Evolutionary conservation across 345 rosid genomes (phyloP).

Genomic region (Ricinus communis): DNA sequence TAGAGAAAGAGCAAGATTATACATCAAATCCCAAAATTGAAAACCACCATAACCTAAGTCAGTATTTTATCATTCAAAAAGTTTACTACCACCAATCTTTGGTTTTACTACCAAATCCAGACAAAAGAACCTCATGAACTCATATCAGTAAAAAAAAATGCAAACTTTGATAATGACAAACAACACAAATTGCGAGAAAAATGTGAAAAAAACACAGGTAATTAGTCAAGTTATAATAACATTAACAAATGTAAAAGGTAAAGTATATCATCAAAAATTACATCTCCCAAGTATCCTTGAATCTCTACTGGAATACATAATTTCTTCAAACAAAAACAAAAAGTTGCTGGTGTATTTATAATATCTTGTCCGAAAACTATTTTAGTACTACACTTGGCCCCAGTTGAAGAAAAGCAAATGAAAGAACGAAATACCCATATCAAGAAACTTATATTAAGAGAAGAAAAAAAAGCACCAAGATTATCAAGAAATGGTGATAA

Average conservation of each 20-base stretch:
- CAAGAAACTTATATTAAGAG: neutral
- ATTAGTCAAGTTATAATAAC: too few relatives aligned
- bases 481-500: neutral
- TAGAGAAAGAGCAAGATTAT: neutral
- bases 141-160: neutral
- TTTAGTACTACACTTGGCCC: neutral
- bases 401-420: neutral
- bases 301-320: too few relatives aligned
- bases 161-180: too few relatives aligned
- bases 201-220: too few relatives aligned
- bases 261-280: too few relatives aligned
- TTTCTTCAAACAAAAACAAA: neutral
- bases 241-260: too few relatives aligned
- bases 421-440: neutral
- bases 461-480: too few relatives aligned
- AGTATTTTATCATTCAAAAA: neutral
- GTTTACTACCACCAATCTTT: too few relatives aligned
- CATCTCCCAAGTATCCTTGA: too few relatives aligned
- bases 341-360: neutral
- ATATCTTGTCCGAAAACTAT: neutral
- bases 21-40: neutral
- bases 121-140: too few relatives aligned
- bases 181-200: too few relatives aligned
- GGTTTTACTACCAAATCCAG: neutral
- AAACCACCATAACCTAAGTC: neutral